phyloP scores from a whole-genome alignment of 2,329 filamentous ascomycete genomes.

The Hymenoscyphus albidus region DNA sequence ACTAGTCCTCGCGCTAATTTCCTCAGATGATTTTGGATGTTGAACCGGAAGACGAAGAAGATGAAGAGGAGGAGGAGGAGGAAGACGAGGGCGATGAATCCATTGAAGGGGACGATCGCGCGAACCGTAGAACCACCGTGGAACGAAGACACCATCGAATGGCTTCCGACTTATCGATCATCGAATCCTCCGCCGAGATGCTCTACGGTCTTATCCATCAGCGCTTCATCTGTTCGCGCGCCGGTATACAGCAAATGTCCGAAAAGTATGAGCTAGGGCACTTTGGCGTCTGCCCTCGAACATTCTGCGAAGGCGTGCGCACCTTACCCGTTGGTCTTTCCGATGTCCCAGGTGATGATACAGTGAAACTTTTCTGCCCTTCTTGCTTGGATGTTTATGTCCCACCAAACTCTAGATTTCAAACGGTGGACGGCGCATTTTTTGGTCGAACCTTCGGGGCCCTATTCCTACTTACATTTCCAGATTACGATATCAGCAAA shows the following conservation, averaged over 20 bases:
- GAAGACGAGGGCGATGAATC: conserved; percentile 69
- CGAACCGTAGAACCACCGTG: conserved; percentile 43
- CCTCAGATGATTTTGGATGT: conserved; percentile 91
- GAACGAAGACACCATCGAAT: conserved; percentile 79
- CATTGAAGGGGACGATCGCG: conserved; percentile 57
- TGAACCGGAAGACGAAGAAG: conserved; percentile 91
- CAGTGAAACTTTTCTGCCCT: conserved; percentile 96
- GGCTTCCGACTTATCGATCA: conserved; percentile 88
- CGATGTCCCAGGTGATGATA: conserved; percentile 93
- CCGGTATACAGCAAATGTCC: conserved; percentile 97
- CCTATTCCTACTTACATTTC: conserved; percentile 97
- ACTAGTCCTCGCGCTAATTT: neutral
- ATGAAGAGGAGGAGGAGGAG: conserved; percentile 67
- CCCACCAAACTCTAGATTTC: conserved; percentile 93
- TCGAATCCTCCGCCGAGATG: conserved; percentile 96
- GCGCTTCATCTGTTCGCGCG: conserved; percentile 93
- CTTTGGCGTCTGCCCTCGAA: conserved; percentile 93
- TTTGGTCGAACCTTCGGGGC: conserved; percentile 97
- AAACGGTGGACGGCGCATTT: conserved; percentile 95
- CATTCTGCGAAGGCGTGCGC: conserved; percentile 83
- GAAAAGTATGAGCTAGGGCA: conserved; percentile 98
- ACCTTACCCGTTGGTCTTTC: conserved; percentile 91
- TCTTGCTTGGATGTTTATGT: conserved; percentile 96
- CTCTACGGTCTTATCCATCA: conserved; percentile 98
- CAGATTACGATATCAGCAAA: conserved; percentile 84